A percentile compares a stretch with the other conserved stretches of the same genome.
These are phyloP conservation scores for Lavandula angustifolia DNA, from an alignment of 257 asterid genomes.

Conservation along the genomic window DNA sequence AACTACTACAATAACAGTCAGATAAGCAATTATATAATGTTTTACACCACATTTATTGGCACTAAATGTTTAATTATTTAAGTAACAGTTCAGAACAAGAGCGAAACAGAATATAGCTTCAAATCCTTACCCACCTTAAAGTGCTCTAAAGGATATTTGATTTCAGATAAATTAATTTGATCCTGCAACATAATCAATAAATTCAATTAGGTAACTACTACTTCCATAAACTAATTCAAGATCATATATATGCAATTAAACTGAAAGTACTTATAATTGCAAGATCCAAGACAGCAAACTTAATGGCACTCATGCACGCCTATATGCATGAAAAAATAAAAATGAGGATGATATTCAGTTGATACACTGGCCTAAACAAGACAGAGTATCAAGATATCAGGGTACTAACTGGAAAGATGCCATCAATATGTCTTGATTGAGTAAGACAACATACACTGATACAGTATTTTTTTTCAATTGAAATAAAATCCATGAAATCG, in stretches of 20 bases:
- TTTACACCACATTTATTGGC: conserved; percentile 11
- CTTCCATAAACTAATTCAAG: conserved; percentile 15
- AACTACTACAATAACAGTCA: not conserved
- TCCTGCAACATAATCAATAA: conserved; percentile 60
- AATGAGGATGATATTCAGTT: conserved; percentile 30
- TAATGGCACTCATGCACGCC: conserved; percentile 8
- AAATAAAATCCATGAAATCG: conserved; percentile 14
- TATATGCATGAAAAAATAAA: conserved; percentile 25
- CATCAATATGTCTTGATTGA: conserved; percentile 6
- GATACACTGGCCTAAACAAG: conserved; percentile 14
- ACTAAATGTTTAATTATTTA: not conserved
- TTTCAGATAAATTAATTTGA: conserved; percentile 79
- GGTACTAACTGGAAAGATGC: conserved; percentile 17
- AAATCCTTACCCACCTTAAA: conserved; percentile 61
- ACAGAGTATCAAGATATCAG: conserved; percentile 17
- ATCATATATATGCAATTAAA: conserved; percentile 10
- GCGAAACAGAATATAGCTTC: not conserved
- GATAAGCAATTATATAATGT: conserved; percentile 10
- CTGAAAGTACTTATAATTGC: conserved; percentile 2
- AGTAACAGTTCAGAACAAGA: conserved; percentile 10
- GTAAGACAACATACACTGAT: not conserved
- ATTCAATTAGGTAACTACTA: conserved; percentile 35
- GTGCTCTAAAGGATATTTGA: conserved; percentile 81
- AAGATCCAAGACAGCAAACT: not conserved
- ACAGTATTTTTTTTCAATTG: not conserved